Base-by-base conservation (phyloP, 345 rosid genomes). In the Murraya koenigii region DNA sequence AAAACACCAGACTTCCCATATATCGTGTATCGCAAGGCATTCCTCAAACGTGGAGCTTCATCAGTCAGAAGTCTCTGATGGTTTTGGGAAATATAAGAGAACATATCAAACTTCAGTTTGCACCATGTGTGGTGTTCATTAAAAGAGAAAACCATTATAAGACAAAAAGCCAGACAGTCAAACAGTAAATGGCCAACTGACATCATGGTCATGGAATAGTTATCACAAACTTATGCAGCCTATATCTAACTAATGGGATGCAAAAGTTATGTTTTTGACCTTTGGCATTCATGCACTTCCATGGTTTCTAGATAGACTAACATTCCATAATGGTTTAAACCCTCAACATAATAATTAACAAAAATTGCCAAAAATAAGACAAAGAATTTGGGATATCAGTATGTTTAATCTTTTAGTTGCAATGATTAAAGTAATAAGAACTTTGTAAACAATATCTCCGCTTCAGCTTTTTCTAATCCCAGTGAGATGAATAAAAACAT, bases 1-100 rank as follows among this genome's bases (percentile, higher is more conserved):
- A 95, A 95, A 74, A 95, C 94, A 54, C 96, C 95, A 28, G 96
- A 87, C 77, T 90, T 93, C 62, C 98, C 99, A 77, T 95, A 93
- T 71, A 95, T 95, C 52, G 96, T 95, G 86, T 95, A 95, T 0
- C 94, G 95, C 79, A 95, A 87, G 82, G 97, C 98, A 69, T 82
- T 88, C 80, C 92, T 85, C 75, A 95, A 85, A 20, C 94, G 92
- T 41, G 97, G 97, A 19, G 98, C 90, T 83, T 95, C 94, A 85
- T 95, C 98, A 1, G 97, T 93, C 71, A 95, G 86, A 65, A 95
- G 96, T 82, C 98, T 90, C 98, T 95, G 86, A n/a, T 35, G 77
- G 80, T 22, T 68, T 30, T 68, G 69, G 62, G 28, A 17, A 63
- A 80, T 36, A 25, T 7, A 63, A 75, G 26, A 77, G 22, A 70